These are phyloP conservation scores for Lotmaria passim DNA, from an alignment of 208 protist genomes.

Conservation along the genomic window DNA sequence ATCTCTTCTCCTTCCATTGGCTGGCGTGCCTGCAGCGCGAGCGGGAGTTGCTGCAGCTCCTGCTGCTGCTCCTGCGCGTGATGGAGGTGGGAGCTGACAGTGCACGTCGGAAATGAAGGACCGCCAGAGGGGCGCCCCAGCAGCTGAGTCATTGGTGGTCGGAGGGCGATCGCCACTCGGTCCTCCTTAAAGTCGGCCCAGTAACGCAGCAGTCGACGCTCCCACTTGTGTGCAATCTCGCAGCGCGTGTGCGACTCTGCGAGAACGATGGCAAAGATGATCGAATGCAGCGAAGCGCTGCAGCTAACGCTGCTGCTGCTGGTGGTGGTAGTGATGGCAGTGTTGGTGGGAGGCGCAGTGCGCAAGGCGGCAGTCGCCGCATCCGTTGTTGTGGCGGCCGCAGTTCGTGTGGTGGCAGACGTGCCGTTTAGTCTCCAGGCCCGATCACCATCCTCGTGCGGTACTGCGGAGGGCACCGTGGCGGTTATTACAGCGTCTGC, in stretches of 20 bases:
- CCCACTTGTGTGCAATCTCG: slow-evolving; percentile 59
- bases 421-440: no score
- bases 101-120: no score
- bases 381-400: no score
- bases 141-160: neutral
- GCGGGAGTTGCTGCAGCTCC: no score
- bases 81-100: no score
- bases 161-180: slow-evolving; percentile 29
- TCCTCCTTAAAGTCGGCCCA: slow-evolving; percentile 47
- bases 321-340: no score
- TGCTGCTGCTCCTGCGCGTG: no score
- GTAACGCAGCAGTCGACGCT: slow-evolving; percentile 41
- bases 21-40: neutral
- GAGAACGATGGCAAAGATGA: slow-evolving; percentile 58
- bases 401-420: no score
- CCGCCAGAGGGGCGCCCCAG: neutral
- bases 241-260: slow-evolving; percentile 62
- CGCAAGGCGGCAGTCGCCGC: no score
- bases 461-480: slow-evolving; percentile 5
- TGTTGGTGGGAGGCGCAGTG: no score
- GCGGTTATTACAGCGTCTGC: neutral
- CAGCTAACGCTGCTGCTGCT: slow-evolving; percentile 13
- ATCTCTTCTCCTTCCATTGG: neutral
- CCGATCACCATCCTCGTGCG: no score
- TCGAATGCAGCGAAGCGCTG: slow-evolving; percentile 32